Evolutionary conservation across 345 rosid genomes (phyloP).

Genomic region (Lepidium aucheri): DNA sequence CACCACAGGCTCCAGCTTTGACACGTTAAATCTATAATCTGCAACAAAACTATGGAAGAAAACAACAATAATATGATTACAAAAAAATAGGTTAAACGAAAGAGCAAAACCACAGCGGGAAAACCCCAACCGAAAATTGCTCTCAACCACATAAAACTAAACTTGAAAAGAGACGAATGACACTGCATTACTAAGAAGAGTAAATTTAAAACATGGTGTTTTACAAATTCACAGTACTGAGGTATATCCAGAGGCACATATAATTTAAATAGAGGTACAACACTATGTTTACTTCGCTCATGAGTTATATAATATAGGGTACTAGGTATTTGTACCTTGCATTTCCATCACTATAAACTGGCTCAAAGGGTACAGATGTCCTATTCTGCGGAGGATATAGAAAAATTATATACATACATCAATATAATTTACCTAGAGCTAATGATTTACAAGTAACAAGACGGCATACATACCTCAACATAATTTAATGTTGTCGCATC

Average conservation of each 20-base stretch:
- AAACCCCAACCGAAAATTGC: background rate
- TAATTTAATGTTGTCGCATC: constrained; percentile 85
- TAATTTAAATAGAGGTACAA: background rate
- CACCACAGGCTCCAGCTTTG: constrained; percentile 91
- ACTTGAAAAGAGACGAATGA: background rate
- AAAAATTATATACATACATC: background rate
- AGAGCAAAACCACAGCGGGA: background rate
- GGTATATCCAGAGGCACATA: background rate
- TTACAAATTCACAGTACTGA: background rate
- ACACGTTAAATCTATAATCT: constrained; percentile 75
- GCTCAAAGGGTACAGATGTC: constrained; percentile 72
- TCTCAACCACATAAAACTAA: background rate
- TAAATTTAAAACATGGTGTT: background rate
- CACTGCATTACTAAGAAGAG: background rate
- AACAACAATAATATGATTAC: background rate
- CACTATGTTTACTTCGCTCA: background rate
- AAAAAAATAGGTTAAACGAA: background rate
- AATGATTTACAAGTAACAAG: background rate
- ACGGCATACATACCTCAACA: constrained; percentile 54
- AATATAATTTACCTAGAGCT: background rate
- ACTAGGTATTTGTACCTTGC: constrained; percentile 50
- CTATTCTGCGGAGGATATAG: constrained; percentile 50
- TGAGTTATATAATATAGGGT: background rate
- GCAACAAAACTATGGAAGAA: constrained; percentile 56
- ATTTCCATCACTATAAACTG: constrained; percentile 81